Percentiles rank a stretch among this genome's conserved stretches.
Conservation (phyloP, 1,139 yeast species). For the Pichia sp. region DNA sequence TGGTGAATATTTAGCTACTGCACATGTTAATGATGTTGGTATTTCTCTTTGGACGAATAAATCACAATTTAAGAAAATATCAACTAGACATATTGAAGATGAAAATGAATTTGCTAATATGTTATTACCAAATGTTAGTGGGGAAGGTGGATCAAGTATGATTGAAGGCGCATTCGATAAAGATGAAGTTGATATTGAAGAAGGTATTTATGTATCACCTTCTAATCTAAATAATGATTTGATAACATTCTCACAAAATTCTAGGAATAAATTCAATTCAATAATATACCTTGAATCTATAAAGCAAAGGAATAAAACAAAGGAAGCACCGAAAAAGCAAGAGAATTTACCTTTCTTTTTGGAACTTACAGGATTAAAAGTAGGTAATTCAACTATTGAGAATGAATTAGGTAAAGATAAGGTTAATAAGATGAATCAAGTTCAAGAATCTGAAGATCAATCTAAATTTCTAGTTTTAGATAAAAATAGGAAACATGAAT, state of each 20-base stretch:
- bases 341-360: conserved; percentile 79
- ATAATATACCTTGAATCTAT: conserved; percentile 77
- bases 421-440: conserved; percentile 19
- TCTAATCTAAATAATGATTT: conserved; percentile 60
- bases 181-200: conserved; percentile 20
- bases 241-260: conserved; percentile 67
- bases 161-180: conserved; percentile 70
- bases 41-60: conserved; percentile 88
- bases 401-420: conserved; percentile 52
- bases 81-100: conserved; percentile 69
- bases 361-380: conserved; percentile 53
- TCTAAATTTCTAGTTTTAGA: conserved; percentile 22
- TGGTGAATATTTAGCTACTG: conserved; percentile 88
- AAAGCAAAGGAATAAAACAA: conserved; percentile 81
- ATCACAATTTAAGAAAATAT: conserved; percentile 67
- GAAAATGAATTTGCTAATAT: conserved; percentile 62
- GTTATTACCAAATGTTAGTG: conserved; percentile 69
- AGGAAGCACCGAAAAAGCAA: conserved; percentile 81
- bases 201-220: conserved; percentile 42
- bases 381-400: conserved; percentile 62
- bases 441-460: conserved; percentile 6
- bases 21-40: conserved; percentile 89
- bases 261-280: conserved; percentile 73
- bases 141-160: conserved; percentile 69
- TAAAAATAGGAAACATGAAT: conserved; percentile 33